Base-by-base conservation (phyloP, 1,139 yeast genomes). In the Yamadazyma conglobata region DNA sequence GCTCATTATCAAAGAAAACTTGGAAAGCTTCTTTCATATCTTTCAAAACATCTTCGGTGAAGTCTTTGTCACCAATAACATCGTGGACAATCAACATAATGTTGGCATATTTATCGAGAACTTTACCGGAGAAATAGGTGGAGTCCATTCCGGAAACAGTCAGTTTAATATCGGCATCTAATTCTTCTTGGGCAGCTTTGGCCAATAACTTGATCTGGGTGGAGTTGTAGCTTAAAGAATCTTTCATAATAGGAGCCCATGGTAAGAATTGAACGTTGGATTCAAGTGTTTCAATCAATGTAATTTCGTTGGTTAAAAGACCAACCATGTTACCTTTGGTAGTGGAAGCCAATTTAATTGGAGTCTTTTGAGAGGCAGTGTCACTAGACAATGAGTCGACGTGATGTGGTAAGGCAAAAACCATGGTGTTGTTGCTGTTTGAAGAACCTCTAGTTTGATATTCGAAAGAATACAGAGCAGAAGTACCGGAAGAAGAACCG, bases 331-430 rank as follows among this genome's bases (percentile, higher is more conserved):
- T 47, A 29, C 94, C 94, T 60, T 81, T 82, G 31, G 83, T 73
- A 16, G 80, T 67, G 0, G 88, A 77, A 19, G 65, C 62, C 26
- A 79, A 54, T 11, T 58, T 49, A 28, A 79, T 62, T 16, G 73
- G 74, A 15, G 86, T 76, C 21, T 62, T 53, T 3, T 59, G 46
- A 3, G 51, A 41, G 4, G 57, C 32, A 33, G 69, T 62, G 3
- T 53, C 50, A 2, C 59, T 35, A 17, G 66, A 51, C 39, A 83
- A 60, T 1, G 84, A 69, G 20, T 58, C 61, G 28, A 75, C 64
- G 38, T 81, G 93, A 54, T 85, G 94, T 13, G 91, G 88, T 33
- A 81, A 65, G 6, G 86, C 84, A 54, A 76, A 84, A 3, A 82
- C 55, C 28, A 81, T 57, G 7, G 83, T 67, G 6, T 55, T 54